These are phyloP conservation scores for Cynara cardunculus DNA, from an alignment of 129 eudicot genomes.

Conservation along the genomic window DNA sequence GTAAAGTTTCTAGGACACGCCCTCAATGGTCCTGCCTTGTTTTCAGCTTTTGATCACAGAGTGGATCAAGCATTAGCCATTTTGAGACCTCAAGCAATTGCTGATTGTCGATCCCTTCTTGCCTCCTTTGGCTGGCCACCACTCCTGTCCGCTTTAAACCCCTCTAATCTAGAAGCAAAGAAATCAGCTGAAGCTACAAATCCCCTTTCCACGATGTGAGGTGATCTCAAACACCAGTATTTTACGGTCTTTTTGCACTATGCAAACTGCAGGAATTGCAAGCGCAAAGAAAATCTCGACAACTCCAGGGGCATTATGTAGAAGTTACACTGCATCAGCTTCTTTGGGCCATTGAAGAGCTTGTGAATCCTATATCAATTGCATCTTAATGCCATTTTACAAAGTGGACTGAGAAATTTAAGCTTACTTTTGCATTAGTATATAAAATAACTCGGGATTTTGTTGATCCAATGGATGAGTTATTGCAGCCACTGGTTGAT, in stretches of 20 bases:
- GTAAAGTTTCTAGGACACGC: slow-evolving; percentile 56
- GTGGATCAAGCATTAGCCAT: slow-evolving; percentile 84
- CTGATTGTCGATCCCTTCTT: slow-evolving; percentile 86
- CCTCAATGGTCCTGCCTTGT: slow-evolving; percentile 85
- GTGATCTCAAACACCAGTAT: slow-evolving; percentile 72
- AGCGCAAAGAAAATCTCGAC: slow-evolving; percentile 76
- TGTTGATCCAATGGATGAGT: slow-evolving; percentile 86
- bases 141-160: slow-evolving; percentile 52
- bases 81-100: slow-evolving; percentile 88
- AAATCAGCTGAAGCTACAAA: slow-evolving; percentile 45
- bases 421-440: slow-evolving; percentile 73
- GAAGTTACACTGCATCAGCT: slow-evolving; percentile 59
- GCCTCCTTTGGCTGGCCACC: slow-evolving; percentile 94
- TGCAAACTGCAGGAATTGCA: slow-evolving; percentile 88
- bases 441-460: slow-evolving; percentile 79
- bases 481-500: slow-evolving; percentile 89
- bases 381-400: slow-evolving; percentile 78
- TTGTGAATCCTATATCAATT: slow-evolving; percentile 83
- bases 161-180: slow-evolving; percentile 43
- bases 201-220: slow-evolving; percentile 72
- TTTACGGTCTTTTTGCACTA: slow-evolving; percentile 76
- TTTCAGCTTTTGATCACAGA: slow-evolving; percentile 91
- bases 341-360: slow-evolving; percentile 97
- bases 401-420: slow-evolving; percentile 87
- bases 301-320: slow-evolving; percentile 64